Evolutionary conservation across 192 early-diverging fungal genomes (phyloP), one percentile per base, ranked within the genome.

Genomic region (Gonapodya prolifera): DNA sequence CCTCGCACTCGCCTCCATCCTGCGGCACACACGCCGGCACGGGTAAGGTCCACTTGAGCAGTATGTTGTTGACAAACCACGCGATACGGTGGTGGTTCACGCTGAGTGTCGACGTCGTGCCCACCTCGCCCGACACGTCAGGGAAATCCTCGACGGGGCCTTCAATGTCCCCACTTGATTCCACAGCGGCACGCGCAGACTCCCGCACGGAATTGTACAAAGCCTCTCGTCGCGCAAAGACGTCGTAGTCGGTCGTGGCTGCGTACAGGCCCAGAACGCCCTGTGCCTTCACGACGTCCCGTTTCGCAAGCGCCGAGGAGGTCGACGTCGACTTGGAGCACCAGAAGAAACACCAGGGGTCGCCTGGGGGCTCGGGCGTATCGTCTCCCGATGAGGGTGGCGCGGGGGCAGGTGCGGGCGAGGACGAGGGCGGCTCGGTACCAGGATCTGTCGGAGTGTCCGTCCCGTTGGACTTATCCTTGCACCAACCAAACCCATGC

Each of bases 61-160:
- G 75, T 28, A 91, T 86, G 32, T 84, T 83, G 31, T 94, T 90
- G 77, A 98, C 92, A 23, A 95, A 88, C 34, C 89, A 88, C 32
- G 86, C 86, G 33, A 97, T 91, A 17, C 92, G 84, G 83, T 98
- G 96, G 34, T 91, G 45, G 45, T 8, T 61, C 45, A 61, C 45
- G 23, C 45, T 61, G 45, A 61, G 45, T 23, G 45, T 16, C 45
- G 45, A 8, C 8, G 23, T 61, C 8, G 45, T 16, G 45, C 8
- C 45, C 8, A 23, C 8, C 45, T 8, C 23, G 8, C 23, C 45
- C 8, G 45, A 61, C 23, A 61, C 23, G n/a, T n/a, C n/a, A n/a
- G n/a, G n/a, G n/a, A n/a, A n/a, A 16, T 61, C 45, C 45, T 61
- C 45, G 8, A 61, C 8, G 23, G 45, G 8, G 45, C 8, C 8